Evolutionary conservation across 768 basidiomycete genomes (phyloP).

Genomic region (Tulasnella sp.): DNA sequence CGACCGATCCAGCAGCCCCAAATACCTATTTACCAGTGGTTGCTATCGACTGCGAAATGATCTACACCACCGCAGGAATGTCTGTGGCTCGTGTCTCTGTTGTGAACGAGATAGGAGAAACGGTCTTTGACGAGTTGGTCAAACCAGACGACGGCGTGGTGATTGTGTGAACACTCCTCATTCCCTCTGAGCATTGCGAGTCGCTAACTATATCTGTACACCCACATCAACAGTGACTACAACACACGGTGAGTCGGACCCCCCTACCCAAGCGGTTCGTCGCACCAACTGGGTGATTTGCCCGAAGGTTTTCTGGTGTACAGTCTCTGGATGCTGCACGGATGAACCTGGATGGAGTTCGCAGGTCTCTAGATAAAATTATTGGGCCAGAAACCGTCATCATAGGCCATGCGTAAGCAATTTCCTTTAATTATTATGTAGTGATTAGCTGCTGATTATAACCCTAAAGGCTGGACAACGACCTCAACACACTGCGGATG

Average conservation of each 20-base stretch:
- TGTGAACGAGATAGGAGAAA: constrained; percentile 60
- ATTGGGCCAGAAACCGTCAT: constrained; percentile 75
- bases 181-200: background rate
- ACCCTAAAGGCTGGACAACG: constrained; percentile 77
- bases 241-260: constrained; percentile 51
- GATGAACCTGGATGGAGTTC: constrained; percentile 53
- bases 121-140: constrained; percentile 74
- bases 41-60: constrained; percentile 94
- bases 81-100: constrained; percentile 84
- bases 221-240: constrained; percentile 49
- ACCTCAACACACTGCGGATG: constrained; percentile 80
- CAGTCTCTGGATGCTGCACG: constrained; percentile 47
- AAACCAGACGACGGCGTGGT: constrained; percentile 71
- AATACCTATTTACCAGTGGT: constrained; percentile 56
- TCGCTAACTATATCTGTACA: background rate
- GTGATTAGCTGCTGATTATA: background rate
- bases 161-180: constrained; percentile 45
- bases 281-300: background rate
- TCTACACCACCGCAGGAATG: constrained; percentile 89
- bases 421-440: constrained; percentile 1
- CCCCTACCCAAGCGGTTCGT: constrained; percentile 3
- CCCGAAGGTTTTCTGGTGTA: constrained; percentile 57
- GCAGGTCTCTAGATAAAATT: constrained; percentile 54
- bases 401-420: constrained; percentile 43
- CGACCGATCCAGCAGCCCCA: background rate